Evolutionary conservation across 1,284 basidiomycete genomes (phyloP).

Genomic region (Flammula alnicola): DNA sequence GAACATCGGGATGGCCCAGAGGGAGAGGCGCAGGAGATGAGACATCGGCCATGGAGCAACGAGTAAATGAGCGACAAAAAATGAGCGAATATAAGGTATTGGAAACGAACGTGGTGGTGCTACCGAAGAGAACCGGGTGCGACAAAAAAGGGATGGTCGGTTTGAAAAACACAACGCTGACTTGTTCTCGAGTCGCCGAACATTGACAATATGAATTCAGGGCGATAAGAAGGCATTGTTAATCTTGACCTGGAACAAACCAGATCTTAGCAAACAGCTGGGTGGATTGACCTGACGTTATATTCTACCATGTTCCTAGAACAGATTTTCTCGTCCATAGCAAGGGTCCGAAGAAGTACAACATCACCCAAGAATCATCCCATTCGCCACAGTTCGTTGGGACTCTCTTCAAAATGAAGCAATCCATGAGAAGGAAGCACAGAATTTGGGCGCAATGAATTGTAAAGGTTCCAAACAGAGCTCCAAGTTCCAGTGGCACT

Average conservation of each 20-base stretch:
- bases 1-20: neutral
- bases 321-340: too few relatives aligned
- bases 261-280: neutral
- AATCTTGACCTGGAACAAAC: neutral
- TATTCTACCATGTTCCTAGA: too few relatives aligned
- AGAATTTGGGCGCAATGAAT: too few relatives aligned
- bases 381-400: too few relatives aligned
- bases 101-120: conserved; percentile 1
- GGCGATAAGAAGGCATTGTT: neutral
- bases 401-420: too few relatives aligned
- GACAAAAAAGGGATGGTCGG: neutral
- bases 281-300: too few relatives aligned
- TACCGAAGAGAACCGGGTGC: neutral
- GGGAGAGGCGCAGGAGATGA: neutral
- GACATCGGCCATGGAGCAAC: neutral
- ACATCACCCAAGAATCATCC: too few relatives aligned
- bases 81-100: neutral
- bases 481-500: too few relatives aligned
- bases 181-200: neutral
- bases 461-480: too few relatives aligned
- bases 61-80: neutral
- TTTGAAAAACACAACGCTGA: too few relatives aligned
- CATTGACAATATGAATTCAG: neutral
- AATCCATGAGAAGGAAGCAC: too few relatives aligned
- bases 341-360: too few relatives aligned